Conservation (phyloP, 345 rosid species). For the Viola odorata region DNA sequence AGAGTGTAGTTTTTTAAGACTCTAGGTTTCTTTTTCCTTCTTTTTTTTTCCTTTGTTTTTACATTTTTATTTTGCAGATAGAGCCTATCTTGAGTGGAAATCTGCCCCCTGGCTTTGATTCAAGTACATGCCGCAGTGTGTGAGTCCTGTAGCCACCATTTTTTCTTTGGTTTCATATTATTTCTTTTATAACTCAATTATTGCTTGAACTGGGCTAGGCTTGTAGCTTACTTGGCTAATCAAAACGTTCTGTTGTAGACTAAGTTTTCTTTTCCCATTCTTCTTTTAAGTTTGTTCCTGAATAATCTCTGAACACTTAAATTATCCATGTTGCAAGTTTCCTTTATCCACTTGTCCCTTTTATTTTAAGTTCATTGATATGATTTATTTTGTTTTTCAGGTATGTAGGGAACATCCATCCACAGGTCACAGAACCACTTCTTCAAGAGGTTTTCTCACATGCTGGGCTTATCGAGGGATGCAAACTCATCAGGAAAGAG, state of each 20-base stretch:
- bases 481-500: conserved; percentile 27
- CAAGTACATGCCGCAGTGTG: conserved; percentile 33
- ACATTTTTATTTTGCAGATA: conserved; percentile 21
- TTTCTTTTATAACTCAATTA: background rate
- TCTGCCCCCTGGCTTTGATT: conserved; percentile 32
- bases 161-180: background rate
- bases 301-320: too few species aligned
- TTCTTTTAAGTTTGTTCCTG: too few species aligned
- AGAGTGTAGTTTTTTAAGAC: conserved; percentile 5
- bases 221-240: background rate
- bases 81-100: conserved; percentile 35
- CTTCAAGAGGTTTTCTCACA: conserved; percentile 25
- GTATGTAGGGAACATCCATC: conserved; percentile 30
- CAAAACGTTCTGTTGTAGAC: too few species aligned
- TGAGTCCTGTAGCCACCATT: conserved; percentile 16
- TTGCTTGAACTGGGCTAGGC: background rate
- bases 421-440: conserved; percentile 26
- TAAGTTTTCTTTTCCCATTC: too few species aligned
- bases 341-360: background rate
- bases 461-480: conserved; percentile 26
- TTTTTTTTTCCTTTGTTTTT: background rate
- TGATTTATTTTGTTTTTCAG: conserved; percentile 8
- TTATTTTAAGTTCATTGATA: background rate
- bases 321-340: too few species aligned
- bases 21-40: background rate